Evolutionary conservation across 495 filamentous ascomycete species (phyloP).

Genomic region (Opeltia flavorubescens): DNA sequence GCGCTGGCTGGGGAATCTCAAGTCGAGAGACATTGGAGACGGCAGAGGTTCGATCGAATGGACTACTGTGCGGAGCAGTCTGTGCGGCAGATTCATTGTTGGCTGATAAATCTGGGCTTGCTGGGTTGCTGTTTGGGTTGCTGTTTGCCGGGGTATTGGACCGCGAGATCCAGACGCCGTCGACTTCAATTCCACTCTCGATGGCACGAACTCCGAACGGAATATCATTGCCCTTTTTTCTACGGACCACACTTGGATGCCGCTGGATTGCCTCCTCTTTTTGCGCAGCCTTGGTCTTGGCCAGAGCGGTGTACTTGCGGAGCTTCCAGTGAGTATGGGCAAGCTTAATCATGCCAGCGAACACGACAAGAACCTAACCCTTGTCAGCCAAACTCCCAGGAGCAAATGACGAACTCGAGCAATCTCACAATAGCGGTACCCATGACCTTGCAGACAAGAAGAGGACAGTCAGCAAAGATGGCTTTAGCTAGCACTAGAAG

Average conservation of each 20-base stretch:
- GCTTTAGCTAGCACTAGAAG: background rate
- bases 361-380: conserved; percentile 30
- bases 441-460: conserved; percentile 22
- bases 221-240: conserved; percentile 38
- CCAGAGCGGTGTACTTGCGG: conserved; percentile 48
- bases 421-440: conserved; percentile 31
- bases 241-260: conserved; percentile 19
- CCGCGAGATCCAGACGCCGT: conserved; percentile 78
- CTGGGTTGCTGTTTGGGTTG: conserved; percentile 12
- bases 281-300: conserved; percentile 47
- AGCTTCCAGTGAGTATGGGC: conserved; percentile 48
- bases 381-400: conserved; percentile 20
- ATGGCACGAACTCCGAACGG: conserved; percentile 86
- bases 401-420: background rate
- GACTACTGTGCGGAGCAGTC: background rate
- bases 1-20: conserved; percentile 10
- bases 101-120: conserved; percentile 5
- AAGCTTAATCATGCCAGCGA: conserved; percentile 29
- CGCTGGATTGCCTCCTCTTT: conserved; percentile 28
- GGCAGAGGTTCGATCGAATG: conserved; percentile 2
- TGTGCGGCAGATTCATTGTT: conserved; percentile 1
- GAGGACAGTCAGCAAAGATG: conserved; percentile 6
- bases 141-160: conserved; percentile 39
- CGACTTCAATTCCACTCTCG: conserved; percentile 70
- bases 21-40: conserved; percentile 7